Evolutionary conservation across 108 stramenopile species (phyloP), one percentile per base, ranked within the genome.

Genomic region (Nitzschia palea): DNA sequence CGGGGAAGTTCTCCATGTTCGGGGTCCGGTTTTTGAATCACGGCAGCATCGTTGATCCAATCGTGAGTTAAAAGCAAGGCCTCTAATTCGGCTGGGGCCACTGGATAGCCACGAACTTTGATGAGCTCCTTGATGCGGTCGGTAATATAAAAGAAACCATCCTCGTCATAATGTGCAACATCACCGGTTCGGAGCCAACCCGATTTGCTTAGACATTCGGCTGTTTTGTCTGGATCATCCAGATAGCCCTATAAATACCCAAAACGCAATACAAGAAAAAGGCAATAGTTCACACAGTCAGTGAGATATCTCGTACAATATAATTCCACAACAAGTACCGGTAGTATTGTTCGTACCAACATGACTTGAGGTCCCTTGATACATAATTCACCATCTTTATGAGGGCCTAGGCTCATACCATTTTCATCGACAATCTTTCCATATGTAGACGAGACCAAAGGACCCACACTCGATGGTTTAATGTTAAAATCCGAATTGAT

Each of bases 51-150:
- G 18, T 81, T 68, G n/a, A 97, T 81, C 3, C 78, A 51, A 29
- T 86, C 86, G 79, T 94, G 73, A 17, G 81, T 82, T 8, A 91
- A 67, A 6, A 97, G 44, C n/a, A 96, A 62, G n/a, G 86, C 92
- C 69, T 97, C 97, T 54, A 97, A 80, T 62, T 97, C 97, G 0
- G 97, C 97, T 17, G 97, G 97, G 31, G 97, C 92, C 18, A 97
- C 95, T 64, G 84, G 95, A 65, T 84, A 90, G 27, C 95, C 97
- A 34, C 93, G 91, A 15, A 90, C 87, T 79, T 97, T 97, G 71
- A 97, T 97, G 31, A 97, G 70, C 68, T 97, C 97, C 84, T 97
- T 96, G 51, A 91, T 77, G 20, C 97, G 74, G 70, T 97, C 97
- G 0, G 84, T 86, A 52, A 97, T 91, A 67, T 76, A 93, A 34